Evolutionary conservation across 1,139 yeast genomes (phyloP), one percentile per base, ranked within the genome.

Genomic region (Scheffersomyces titani): DNA sequence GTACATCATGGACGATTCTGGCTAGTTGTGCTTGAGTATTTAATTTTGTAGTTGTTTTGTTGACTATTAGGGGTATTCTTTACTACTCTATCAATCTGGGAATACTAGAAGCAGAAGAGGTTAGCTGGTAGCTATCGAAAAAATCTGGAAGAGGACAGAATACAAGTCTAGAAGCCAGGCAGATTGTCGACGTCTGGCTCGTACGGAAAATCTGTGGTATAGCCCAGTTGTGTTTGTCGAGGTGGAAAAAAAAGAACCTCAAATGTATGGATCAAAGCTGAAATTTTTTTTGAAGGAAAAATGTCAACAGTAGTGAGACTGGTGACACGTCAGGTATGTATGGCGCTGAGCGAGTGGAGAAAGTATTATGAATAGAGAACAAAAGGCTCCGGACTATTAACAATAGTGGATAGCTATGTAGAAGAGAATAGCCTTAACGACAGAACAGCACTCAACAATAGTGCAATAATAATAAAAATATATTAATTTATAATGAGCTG

Each of bases 1-100:
- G 58, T 77, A 78, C 83, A 78, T 78, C 51, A 20, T 45, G 18
- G 19, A 46, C 16, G 16, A 19, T 46, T n/a, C 13, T 16, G 19
- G 13, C 24, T 22, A 22, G 24, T 11, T 30, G 40, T 9, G 2
- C 16, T 30, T 11, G 40, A 7, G 11, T 30, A 30, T 2, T 30
- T 30, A 16, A 30, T 11, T 3, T 30, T 30, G 40, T 7, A 11
- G 40, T 30, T 30, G 40, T 48, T 22, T 24, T 16, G 21, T 49
- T n/a, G 22, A 40, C 45, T 16, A 20, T 9, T 19, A 22, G 36
- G 50, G 21, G 22, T n/a, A 19, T 5, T 5, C 49, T 30, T 16
- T 30, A 30, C 40, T 6, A 11, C 40, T 11, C 40, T 30, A 30
- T 30, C 40, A 30, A 3, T 24, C 9, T 24, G 6, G 40, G 40